Base-by-base conservation (phyloP, 2,329 filamentous ascomycete genomes). In the Cordyceps javanica region DNA sequence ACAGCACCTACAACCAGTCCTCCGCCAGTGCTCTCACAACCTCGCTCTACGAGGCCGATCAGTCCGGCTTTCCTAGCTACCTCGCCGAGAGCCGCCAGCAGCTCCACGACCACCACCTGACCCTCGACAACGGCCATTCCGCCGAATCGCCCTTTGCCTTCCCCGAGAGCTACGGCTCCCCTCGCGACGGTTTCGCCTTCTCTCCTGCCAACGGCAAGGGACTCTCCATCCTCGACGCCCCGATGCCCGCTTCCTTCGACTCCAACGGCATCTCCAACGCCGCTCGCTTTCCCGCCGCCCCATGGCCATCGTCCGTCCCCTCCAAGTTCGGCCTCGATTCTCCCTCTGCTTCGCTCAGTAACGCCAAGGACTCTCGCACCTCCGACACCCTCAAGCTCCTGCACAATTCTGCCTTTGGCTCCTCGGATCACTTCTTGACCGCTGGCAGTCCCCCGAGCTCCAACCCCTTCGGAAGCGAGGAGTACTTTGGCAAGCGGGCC, bases 201-300 rank as follows among this genome's bases (percentile, higher is more conserved):
- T 96, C 92, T 14, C 91, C 92, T 0, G 82, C 82, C 51, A 83
- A 84, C 64, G 83, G 84, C 55, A 87, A 84, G 64, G 83, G 82
- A 3, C 71, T 96, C n/a, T 94, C 90, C n/a, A 90, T 95, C 14
- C 82, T 97, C 61, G 93, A 97, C 74, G 94, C 91, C 2, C 91
- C 91, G 16, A 82, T 97, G 9, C 94, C 94, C 1, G 90, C 92
- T 9, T 97, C 93, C 0, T 97, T 97, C 70, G 94, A 97, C 72
- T 96, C 91, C 65, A 94, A 97, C 67, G 93, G 92, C 51, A 90
- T 97, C 55, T 97, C 92, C 11, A 90, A 93, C 70, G 91, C 91
- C 61, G 92, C 93, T 19, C 85, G 91, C 60, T 91, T 92, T 69
- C 78, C 78, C 19, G 76, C 73, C 32, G 94, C 90, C 0, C 91